Evolutionary conservation across 73 alveolate genomes (phyloP), one percentile per base, ranked within the genome.

Genomic region (Paramecium pentaurelia): DNA sequence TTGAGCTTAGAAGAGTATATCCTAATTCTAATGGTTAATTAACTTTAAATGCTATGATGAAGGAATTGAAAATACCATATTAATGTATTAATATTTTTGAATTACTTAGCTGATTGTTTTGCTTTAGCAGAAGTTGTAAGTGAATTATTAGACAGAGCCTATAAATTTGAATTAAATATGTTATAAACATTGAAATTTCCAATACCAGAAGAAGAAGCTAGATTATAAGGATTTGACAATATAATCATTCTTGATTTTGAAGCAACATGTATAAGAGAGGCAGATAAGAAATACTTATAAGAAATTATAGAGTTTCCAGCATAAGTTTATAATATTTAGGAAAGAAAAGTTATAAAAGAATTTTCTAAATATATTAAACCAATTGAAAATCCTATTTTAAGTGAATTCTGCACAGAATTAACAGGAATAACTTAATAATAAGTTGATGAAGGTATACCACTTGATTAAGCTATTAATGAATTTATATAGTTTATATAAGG

Each of bases 241-340:
- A 77, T 95, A 3, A 92, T 93, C 12, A 97, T 97, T 49, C 92
- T 96, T 88, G 99, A 97, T 84, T 96, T 96, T 86, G 99, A 97
- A 89, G 97, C 98, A 28, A 93, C 97, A 32, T 96, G 98, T 75
- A 94, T 94, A 12, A 92, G 60, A 73, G 60, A 95, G 25, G 80
- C 93, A 37, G 20, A 44, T 45, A 86, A 86, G 16, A 68, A 83
- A 60, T 58, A 85, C 27, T 60, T 89, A 16, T 92, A 95, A 77
- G 99, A 97, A 77, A 96, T 97, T 71, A 97, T 97, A 77, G 99
- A 97, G 92, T 95, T 97, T 86, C 98, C 98, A 18, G 96, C 91
- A 11, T 95, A 89, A 16, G 93, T 96, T 18, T 60, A 93, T 30
- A 95, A 94, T 90, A 92, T 86, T 20, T 71, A 92, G 59, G 54